Evolutionary conservation across 371 early-diverging fungal genomes (phyloP).

Genomic region (Mucor circinelloides): DNA sequence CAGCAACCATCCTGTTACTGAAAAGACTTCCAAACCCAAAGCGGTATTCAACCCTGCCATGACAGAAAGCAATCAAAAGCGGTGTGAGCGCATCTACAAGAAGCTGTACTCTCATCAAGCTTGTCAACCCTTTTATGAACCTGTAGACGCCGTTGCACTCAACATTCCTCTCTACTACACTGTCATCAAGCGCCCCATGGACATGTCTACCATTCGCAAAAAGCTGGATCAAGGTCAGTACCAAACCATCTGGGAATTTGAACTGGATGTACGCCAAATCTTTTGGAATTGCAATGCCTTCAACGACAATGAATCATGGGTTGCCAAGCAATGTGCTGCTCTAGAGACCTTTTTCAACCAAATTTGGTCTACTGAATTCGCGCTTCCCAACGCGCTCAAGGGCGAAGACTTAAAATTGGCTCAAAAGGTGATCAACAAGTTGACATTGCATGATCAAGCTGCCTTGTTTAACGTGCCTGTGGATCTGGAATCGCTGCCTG

Average conservation of each 20-base stretch:
- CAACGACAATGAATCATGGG: constrained; percentile 74
- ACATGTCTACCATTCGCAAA: constrained; percentile 82
- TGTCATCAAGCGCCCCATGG: constrained; percentile 96
- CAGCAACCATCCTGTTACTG: not conserved
- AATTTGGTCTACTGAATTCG: constrained; percentile 46
- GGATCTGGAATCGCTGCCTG: constrained; percentile 87
- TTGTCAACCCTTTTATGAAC: constrained; percentile 42
- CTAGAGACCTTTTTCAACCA: constrained; percentile 44
- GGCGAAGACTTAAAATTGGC: constrained; percentile 44
- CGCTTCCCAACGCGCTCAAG: constrained; percentile 34
- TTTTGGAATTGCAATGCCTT: constrained; percentile 92
- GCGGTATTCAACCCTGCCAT: constrained; percentile 24
- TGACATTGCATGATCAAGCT: constrained; percentile 40
- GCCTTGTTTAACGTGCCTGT: constrained; percentile 84
- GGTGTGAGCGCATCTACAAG: constrained; percentile 39
- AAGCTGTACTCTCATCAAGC: constrained; percentile 42
- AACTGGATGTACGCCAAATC: constrained; percentile 65
- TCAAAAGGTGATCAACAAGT: constrained; percentile 39
- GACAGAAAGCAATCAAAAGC: constrained; percentile 39
- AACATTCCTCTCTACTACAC: constrained; percentile 90
- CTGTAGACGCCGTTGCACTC: constrained; percentile 84
- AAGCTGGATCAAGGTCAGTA: constrained; percentile 69
- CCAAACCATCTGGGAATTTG: constrained; percentile 50
- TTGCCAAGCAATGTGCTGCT: constrained; percentile 42
- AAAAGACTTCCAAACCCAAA: constrained; percentile 14